Percentiles rank a stretch among this genome's conserved stretches.
phyloP scores from a whole-genome alignment of 495 filamentous ascomycete genomes.

The Penicillium malachiteum region DNA sequence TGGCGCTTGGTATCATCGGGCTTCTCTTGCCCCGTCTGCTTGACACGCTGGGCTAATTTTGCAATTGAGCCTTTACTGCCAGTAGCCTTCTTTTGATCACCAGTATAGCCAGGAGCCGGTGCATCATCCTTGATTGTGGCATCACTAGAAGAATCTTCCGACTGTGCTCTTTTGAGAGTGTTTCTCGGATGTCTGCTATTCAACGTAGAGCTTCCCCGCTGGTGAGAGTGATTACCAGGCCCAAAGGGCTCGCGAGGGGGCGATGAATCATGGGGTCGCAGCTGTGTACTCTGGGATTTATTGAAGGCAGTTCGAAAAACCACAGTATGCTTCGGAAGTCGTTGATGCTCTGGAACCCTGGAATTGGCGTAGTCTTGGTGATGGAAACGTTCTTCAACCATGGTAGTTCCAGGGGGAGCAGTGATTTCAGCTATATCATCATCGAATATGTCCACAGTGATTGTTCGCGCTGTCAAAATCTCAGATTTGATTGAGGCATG shows the following conservation, averaged over 20 bases:
- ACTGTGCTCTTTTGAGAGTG: constrained; percentile 1
- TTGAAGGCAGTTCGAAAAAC: constrained; percentile 49
- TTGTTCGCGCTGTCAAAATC: constrained; percentile 62
- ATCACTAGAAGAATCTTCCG: constrained; percentile 2
- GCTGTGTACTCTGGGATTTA: constrained; percentile 39
- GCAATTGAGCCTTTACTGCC: constrained; percentile 31
- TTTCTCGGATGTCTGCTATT: not conserved
- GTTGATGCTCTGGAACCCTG: constrained; percentile 10
- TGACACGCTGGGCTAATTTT: constrained; percentile 40
- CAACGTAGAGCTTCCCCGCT: not conserved
- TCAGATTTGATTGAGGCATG: constrained; percentile 65
- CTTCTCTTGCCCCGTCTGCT: constrained; percentile 25
- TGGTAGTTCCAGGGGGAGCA: constrained; percentile 64
- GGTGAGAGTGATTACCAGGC: not conserved
- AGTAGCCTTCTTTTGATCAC: constrained; percentile 18
- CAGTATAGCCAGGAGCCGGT: not conserved
- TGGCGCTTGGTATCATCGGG: constrained; percentile 25
- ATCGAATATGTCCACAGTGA: constrained; percentile 71
- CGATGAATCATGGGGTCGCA: constrained; percentile 24
- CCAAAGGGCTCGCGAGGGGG: constrained; percentile 1
- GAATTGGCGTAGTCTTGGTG: constrained; percentile 33
- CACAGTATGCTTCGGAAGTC: constrained; percentile 40
- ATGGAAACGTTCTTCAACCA: constrained; percentile 57
- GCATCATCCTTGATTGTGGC: not conserved
- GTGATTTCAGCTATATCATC: constrained; percentile 56